Conservation (phyloP, 23 red algal species). For the Gracilaria caudata region DNA sequence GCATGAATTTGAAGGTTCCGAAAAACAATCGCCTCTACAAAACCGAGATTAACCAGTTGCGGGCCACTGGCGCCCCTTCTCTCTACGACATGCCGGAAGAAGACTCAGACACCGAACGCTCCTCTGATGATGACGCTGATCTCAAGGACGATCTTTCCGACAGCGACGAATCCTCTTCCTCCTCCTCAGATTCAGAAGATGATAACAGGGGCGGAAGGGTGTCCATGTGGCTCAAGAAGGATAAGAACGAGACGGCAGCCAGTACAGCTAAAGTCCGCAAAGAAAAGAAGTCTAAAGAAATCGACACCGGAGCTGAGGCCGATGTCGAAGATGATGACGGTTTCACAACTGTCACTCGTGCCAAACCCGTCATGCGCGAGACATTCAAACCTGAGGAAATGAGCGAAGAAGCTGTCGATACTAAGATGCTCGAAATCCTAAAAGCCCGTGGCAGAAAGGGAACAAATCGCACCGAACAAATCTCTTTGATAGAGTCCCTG, state of each 20-base stretch:
- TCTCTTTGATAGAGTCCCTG: slow-evolving; percentile 82
- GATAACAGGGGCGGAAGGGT: slow-evolving; percentile 17
- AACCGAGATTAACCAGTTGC: slow-evolving; percentile 72
- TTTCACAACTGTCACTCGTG: slow-evolving; percentile 55
- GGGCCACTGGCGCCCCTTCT: slow-evolving; percentile 65
- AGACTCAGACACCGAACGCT: slow-evolving; percentile 45
- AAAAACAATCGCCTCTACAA: slow-evolving; percentile 86
- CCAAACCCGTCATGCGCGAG: slow-evolving; percentile 43
- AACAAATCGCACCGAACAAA: slow-evolving; percentile 86
- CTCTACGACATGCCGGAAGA: slow-evolving; percentile 69
- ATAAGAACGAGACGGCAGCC: slow-evolving; percentile 19
- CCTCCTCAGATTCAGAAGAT: slow-evolving; percentile 42
- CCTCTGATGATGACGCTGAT: slow-evolving; percentile 19
- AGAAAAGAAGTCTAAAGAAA: slow-evolving; percentile 13
- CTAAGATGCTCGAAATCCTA: slow-evolving; percentile 82
- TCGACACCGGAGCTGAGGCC: slow-evolving; percentile 47
- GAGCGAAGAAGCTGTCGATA: slow-evolving; percentile 79
- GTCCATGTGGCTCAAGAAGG: slow-evolving; percentile 74
- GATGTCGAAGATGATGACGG: slow-evolving; percentile 69
- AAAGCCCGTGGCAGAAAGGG: slow-evolving; percentile 94
- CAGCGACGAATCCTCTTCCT: slow-evolving; percentile 44
- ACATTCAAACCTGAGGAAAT: slow-evolving; percentile 83
- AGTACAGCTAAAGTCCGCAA: slow-evolving; percentile 8
- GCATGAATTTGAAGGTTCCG: slow-evolving; percentile 84
- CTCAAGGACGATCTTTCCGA: slow-evolving; percentile 35